Conservation (phyloP, 2,329 filamentous ascomycete genomes). For the Aspergillus glaucus region DNA sequence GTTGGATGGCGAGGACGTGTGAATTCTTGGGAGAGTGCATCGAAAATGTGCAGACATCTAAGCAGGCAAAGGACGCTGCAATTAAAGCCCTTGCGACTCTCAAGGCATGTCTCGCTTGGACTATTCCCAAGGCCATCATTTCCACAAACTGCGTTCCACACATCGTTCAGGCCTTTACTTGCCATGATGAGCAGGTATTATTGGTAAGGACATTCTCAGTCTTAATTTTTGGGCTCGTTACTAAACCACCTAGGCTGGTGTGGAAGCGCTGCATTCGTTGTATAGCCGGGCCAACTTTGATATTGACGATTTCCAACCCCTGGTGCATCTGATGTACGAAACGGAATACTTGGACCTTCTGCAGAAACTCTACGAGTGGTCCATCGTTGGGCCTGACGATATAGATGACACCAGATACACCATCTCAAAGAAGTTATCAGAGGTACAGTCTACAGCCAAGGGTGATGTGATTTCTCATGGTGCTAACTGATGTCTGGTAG, state of each 20-base stretch:
- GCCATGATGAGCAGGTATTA: conserved; percentile 64
- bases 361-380: conserved; percentile 71
- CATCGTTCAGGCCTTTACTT: conserved; percentile 65
- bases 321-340: conserved; percentile 74
- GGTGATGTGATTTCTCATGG: conserved; percentile 18
- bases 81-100: conserved; percentile 72
- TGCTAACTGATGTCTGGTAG: conserved; percentile 37
- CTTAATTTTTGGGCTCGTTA: conserved; percentile 1
- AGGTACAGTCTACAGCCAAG: conserved; percentile 47
- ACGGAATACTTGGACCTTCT: conserved; percentile 65
- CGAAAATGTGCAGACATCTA: conserved; percentile 57
- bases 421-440: conserved; percentile 86
- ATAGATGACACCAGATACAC: conserved; percentile 89
- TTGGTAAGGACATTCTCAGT: conserved; percentile 49
- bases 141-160: conserved; percentile 63
- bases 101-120: conserved; percentile 76
- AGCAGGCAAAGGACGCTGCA: conserved; percentile 63
- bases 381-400: conserved; percentile 69
- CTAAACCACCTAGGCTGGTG: conserved; percentile 54
- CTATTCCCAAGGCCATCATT: conserved; percentile 73
- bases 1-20: conserved; percentile 77
- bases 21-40: conserved; percentile 69
- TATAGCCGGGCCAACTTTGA: conserved; percentile 69
- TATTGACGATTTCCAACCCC: conserved; percentile 68
- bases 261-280: conserved; percentile 77